These are phyloP conservation scores for Cephaloascus albidus DNA, from an alignment of 805 yeast genomes.

Conservation along the genomic window DNA sequence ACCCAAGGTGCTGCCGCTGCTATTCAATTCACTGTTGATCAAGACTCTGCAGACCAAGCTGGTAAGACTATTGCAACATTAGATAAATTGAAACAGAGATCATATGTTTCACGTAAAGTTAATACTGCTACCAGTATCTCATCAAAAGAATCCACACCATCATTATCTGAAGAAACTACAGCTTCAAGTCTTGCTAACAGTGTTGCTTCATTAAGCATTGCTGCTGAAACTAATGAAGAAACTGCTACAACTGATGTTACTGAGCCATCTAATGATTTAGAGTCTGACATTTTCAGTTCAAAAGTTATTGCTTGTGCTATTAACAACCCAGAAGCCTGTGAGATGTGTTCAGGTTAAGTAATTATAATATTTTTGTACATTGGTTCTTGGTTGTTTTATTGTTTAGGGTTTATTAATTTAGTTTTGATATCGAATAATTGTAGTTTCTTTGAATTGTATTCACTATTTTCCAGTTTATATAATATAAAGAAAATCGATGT, in stretches of 20 bases:
- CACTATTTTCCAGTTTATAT: no score
- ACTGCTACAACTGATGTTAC: constrained; percentile 7
- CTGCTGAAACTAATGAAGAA: background rate
- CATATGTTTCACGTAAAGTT: constrained; percentile 16
- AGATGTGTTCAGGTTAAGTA: constrained; percentile 99
- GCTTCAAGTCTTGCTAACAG: constrained; percentile 36
- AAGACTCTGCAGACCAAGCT: constrained; percentile 27
- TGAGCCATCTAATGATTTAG: constrained; percentile 17
- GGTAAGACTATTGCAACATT: constrained; percentile 26
- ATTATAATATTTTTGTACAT: constrained; percentile 1
- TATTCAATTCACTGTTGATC: constrained; percentile 35
- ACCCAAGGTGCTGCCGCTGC: constrained; percentile 28
- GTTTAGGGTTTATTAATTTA: no score
- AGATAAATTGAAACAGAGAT: constrained; percentile 29
- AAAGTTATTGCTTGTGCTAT: constrained; percentile 96
- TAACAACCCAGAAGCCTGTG: constrained; percentile 94
- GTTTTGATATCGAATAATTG: no score
- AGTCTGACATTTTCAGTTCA: constrained; percentile 81
- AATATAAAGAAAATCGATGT: no score
- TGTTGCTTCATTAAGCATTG: constrained; percentile 32
- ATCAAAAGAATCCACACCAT: constrained; percentile 12
- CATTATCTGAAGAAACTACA: constrained; percentile 23
- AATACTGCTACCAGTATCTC: constrained; percentile 5
- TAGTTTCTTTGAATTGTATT: no score
- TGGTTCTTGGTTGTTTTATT: constrained; percentile 1